Conservation (phyloP, 371 early-diverging fungal genomes). For the Mucor lusitanicus region DNA sequence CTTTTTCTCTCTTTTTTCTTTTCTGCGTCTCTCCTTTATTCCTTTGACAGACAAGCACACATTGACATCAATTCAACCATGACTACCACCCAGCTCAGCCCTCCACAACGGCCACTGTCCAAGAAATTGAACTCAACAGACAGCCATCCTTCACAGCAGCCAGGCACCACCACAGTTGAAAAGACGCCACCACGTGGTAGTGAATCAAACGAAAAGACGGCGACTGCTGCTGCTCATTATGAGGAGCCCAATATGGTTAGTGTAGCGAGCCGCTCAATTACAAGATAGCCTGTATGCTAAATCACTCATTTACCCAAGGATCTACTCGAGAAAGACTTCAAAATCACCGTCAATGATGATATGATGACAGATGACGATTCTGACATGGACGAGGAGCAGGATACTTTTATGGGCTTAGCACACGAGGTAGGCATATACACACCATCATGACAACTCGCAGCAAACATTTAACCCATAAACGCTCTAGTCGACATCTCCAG, state of each 20-base stretch:
- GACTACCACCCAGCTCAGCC: not conserved
- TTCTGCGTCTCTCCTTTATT: not conserved
- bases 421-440: constrained; percentile 13
- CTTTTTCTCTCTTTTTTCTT: not conserved
- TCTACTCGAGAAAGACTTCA: not conserved
- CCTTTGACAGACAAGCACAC: not conserved
- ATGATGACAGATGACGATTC: constrained; percentile 32
- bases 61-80: not conserved
- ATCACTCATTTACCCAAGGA: not conserved
- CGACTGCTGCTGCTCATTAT: not conserved
- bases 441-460: not conserved
- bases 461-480: not conserved
- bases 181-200: not conserved
- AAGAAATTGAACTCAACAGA: not conserved
- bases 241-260: not conserved
- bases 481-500: not conserved
- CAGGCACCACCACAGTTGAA: not conserved
- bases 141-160: not conserved
- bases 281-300: not conserved
- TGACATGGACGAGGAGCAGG: constrained; percentile 32
- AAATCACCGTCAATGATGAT: constrained; percentile 4
- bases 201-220: not conserved
- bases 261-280: not conserved
- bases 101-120: not conserved
- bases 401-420: constrained; percentile 3